phyloP scores from a whole-genome alignment of 305 asterid genomes.

The Nicotiana rustica region DNA sequence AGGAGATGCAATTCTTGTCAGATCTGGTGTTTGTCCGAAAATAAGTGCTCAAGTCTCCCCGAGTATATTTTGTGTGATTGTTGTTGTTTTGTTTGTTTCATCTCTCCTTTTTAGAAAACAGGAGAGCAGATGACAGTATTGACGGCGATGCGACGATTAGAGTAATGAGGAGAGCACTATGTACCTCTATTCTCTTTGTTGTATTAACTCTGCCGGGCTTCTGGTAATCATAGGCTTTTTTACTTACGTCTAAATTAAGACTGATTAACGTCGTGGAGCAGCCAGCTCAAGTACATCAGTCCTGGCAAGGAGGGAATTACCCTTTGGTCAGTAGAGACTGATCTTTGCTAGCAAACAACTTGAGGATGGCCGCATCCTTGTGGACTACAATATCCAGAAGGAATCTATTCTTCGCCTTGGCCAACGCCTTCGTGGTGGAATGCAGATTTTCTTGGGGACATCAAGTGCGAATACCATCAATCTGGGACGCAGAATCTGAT shows the following conservation, averaged over 20 bases:
- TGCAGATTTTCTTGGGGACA: not conserved
- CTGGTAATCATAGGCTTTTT: too few relatives aligned
- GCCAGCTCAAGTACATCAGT: not conserved
- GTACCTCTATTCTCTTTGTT: not conserved
- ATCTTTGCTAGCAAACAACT: not conserved
- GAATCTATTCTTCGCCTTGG: not conserved
- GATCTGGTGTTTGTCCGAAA: too few relatives aligned
- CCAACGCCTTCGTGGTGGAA: not conserved
- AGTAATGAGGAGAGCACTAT: not conserved
- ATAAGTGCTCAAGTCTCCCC: too few relatives aligned
- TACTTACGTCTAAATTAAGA: too few relatives aligned
- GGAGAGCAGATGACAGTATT: too few relatives aligned
- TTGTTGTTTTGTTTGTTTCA: too few relatives aligned
- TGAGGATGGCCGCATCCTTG: not conserved
- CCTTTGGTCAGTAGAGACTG: not conserved
- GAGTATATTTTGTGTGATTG: too few relatives aligned
- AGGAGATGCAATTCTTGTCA: not conserved
- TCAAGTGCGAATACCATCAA: not conserved
- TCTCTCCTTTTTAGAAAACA: too few relatives aligned
- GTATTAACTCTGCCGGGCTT: not conserved
- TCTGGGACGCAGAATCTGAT: not conserved
- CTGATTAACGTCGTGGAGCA: too few relatives aligned
- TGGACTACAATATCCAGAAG: too few relatives aligned
- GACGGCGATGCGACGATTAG: not conserved
- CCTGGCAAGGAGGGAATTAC: not conserved